Evolutionary conservation across 1,284 basidiomycete genomes (phyloP).

Genomic region (Moesziomyces aphidis): DNA sequence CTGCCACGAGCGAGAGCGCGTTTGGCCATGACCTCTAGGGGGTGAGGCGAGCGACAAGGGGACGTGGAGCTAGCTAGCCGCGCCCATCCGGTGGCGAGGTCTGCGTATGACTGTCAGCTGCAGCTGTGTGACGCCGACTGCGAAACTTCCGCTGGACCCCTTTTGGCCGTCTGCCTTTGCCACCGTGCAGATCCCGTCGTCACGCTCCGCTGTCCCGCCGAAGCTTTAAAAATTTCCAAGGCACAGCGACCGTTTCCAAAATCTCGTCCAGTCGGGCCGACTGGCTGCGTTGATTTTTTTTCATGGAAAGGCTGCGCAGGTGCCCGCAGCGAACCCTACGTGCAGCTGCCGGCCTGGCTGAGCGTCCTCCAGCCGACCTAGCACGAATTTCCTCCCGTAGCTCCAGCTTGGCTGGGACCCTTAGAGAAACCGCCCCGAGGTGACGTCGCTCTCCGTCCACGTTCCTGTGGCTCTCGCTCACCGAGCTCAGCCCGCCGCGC

Average conservation of each 20-base stretch:
- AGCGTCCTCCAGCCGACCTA: slow-evolving; percentile 36
- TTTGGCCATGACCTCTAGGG: slow-evolving; percentile 7
- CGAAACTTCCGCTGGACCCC: slow-evolving; percentile 9
- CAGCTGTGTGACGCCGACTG: slow-evolving; percentile 9
- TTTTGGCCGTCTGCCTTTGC: slow-evolving; percentile 10
- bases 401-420: slow-evolving; percentile 33
- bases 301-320: background rate
- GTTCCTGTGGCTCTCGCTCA: slow-evolving; percentile 13
- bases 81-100: background rate
- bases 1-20: background rate
- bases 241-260: background rate
- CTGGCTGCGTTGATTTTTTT: background rate
- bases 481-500: too few relatives aligned
- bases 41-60: background rate
- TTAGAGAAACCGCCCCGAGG: slow-evolving; percentile 9
- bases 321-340: background rate
- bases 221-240: background rate
- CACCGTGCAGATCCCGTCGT: slow-evolving; percentile 7
- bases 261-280: background rate
- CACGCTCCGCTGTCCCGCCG: background rate
- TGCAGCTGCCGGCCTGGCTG: background rate
- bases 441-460: slow-evolving; percentile 28
- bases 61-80: background rate
- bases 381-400: slow-evolving; percentile 25
- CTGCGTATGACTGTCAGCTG: slow-evolving; percentile 1